Percentiles rank a stretch among this genome's conserved stretches.
Evolutionary conservation across 495 filamentous ascomycete genomes (phyloP).

Genomic region (Podospora bellae-mahoneyi): DNA sequence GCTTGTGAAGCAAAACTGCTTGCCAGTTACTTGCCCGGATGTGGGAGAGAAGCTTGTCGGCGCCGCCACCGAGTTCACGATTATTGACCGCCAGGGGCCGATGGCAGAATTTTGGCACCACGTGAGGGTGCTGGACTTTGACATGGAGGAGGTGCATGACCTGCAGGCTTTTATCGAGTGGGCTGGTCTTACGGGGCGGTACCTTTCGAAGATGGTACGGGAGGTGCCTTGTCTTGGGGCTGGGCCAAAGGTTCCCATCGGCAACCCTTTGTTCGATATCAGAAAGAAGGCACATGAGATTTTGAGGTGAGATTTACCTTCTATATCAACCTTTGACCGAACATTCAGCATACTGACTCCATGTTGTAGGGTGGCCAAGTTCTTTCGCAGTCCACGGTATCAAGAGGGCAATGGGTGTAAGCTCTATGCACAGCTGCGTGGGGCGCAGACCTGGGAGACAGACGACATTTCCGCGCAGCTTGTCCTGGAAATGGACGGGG

Average conservation of each 20-base stretch:
- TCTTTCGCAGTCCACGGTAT: slow-evolving; percentile 34
- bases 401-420: slow-evolving; percentile 17
- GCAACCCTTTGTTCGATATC: slow-evolving; percentile 27
- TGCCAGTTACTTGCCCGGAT: neutral
- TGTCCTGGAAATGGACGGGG: slow-evolving; percentile 24
- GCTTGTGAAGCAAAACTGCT: too few species aligned
- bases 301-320: slow-evolving; percentile 27
- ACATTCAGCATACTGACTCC: slow-evolving; percentile 7
- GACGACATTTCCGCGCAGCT: slow-evolving; percentile 33
- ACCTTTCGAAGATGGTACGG: slow-evolving; percentile 34
- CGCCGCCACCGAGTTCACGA: slow-evolving; percentile 27
- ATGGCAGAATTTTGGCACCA: slow-evolving; percentile 24
- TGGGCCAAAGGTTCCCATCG: slow-evolving; percentile 22
- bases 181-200: slow-evolving; percentile 32
- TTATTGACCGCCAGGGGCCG: slow-evolving; percentile 36
- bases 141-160: slow-evolving; percentile 29
- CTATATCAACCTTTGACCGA: neutral
- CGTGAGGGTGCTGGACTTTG: slow-evolving; percentile 38
- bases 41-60: too few species aligned
- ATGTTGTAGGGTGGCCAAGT: slow-evolving; percentile 25
- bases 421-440: slow-evolving; percentile 33
- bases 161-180: slow-evolving; percentile 36
- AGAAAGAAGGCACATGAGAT: slow-evolving; percentile 38
- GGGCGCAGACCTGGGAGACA: slow-evolving; percentile 29
- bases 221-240: slow-evolving; percentile 32